These are phyloP conservation scores for Metschnikowia kunwiensis DNA, from an alignment of 805 yeast species.

Conservation along the genomic window DNA sequence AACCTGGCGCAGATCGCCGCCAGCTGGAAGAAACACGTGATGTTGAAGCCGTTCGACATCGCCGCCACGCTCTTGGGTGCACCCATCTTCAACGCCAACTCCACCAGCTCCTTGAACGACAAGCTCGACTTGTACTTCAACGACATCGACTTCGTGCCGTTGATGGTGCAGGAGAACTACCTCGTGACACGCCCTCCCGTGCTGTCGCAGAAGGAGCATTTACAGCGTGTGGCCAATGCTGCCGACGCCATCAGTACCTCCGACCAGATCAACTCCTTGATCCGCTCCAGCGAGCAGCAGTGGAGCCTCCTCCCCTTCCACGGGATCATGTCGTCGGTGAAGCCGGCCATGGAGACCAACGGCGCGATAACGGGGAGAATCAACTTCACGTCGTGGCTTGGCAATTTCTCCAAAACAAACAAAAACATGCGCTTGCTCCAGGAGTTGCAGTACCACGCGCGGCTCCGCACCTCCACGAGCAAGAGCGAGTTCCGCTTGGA, in stretches of 20 bases:
- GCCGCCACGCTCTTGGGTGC: constrained; percentile 62
- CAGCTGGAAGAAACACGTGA: constrained; percentile 87
- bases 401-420: constrained; percentile 81
- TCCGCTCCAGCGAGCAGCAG: constrained; percentile 87
- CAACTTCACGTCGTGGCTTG: constrained; percentile 82
- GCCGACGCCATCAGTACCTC: constrained; percentile 85
- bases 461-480: constrained; percentile 75
- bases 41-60: constrained; percentile 90
- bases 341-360: constrained; percentile 71
- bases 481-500: constrained; percentile 71
- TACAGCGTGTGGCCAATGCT: constrained; percentile 68
- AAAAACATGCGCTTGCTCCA: constrained; percentile 78
- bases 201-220: constrained; percentile 46
- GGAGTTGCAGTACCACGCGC: constrained; percentile 83
- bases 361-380: constrained; percentile 69
- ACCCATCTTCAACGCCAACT: constrained; percentile 51
- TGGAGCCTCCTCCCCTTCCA: constrained; percentile 94
- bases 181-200: constrained; percentile 58
- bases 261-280: constrained; percentile 75
- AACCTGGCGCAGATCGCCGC: constrained; percentile 60
- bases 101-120: constrained; percentile 63
- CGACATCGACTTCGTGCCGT: constrained; percentile 90
- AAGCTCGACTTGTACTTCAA: constrained; percentile 87
- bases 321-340: constrained; percentile 79
- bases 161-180: constrained; percentile 96